Conservation (phyloP, 208 protist genomes). For the Acanthamoeba royreba region DNA sequence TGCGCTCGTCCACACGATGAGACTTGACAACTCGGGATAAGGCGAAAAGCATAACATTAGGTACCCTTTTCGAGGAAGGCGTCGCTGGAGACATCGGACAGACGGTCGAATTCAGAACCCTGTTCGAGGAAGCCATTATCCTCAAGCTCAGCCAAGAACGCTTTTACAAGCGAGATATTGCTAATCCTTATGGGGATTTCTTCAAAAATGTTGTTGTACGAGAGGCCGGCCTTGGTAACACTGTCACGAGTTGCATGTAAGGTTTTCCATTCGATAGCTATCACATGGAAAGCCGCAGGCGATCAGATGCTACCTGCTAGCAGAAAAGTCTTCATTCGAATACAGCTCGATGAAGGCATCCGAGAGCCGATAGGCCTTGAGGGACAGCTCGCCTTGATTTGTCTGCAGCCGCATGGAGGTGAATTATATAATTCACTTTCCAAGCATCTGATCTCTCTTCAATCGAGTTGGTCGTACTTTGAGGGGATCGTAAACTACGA, state of each 20-base stretch:
- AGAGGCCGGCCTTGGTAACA: neutral
- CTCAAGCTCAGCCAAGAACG: conserved; percentile 81
- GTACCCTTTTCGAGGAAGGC: conserved; percentile 58
- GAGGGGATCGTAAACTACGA: conserved; percentile 80
- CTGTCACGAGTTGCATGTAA: neutral
- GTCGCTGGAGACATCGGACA: conserved; percentile 64
- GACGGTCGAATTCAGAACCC: conserved; percentile 9
- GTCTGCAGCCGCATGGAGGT: conserved; percentile 59
- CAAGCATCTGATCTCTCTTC: no score
- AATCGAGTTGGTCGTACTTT: neutral
- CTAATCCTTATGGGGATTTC: conserved; percentile 84
- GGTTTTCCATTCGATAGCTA: neutral
- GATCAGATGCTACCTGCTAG: conserved; percentile 42
- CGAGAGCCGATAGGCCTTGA: conserved; percentile 83
- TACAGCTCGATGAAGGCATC: conserved; percentile 80
- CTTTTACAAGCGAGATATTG: conserved; percentile 78
- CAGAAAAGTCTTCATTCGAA: conserved; percentile 59
- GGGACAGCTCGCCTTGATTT: conserved; percentile 72
- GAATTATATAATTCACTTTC: no score
- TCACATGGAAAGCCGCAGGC: neutral
- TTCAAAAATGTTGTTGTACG: conserved; percentile 75
- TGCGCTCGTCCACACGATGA: conserved; percentile 51
- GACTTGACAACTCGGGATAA: neutral
- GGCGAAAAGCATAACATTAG: neutral
- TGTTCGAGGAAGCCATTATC: conserved; percentile 27